These are phyloP conservation scores for Citrus glauca DNA, from an alignment of 345 rosid genomes.

Conservation along the genomic window DNA sequence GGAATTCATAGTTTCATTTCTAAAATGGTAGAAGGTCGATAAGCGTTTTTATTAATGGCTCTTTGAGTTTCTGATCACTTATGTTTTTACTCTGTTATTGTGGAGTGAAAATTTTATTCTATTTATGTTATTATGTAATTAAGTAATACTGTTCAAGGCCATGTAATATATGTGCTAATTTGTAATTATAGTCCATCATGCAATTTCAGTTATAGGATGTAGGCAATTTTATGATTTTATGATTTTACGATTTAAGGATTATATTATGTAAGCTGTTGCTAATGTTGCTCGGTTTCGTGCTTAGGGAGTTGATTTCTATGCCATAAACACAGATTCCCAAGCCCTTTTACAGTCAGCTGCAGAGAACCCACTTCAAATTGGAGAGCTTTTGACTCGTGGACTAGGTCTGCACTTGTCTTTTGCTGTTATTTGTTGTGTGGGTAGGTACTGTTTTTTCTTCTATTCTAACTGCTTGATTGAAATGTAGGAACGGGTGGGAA, in stretches of 20 bases:
- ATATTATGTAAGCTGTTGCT: neutral
- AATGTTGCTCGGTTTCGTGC: constrained; percentile 12
- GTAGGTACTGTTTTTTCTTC: neutral
- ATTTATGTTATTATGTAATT: neutral
- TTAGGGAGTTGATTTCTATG: constrained; percentile 90
- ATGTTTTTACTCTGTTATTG: neutral
- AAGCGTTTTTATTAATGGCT: neutral
- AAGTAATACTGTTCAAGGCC: neutral
- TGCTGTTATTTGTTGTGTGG: neutral
- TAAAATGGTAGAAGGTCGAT: neutral
- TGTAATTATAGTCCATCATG: neutral
- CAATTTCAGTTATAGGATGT: neutral
- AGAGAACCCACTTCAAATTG: constrained; percentile 80
- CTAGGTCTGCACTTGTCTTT: constrained; percentile 51
- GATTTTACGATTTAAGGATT: neutral
- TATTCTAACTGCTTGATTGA: constrained; percentile 9
- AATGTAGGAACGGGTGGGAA: constrained; percentile 91
- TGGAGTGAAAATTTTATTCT: neutral
- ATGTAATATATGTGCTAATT: neutral
- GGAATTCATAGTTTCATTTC: no score
- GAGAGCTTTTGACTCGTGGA: constrained; percentile 96
- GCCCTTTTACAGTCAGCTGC: constrained; percentile 86
- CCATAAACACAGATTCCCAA: constrained; percentile 94
- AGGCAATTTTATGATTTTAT: neutral
- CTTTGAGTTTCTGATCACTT: neutral